Percentiles rank a stretch among this genome's conserved stretches.
These are phyloP conservation scores for Choricystis sp. DNA, from an alignment of 139 green algal genomes.

Conservation along the genomic window DNA sequence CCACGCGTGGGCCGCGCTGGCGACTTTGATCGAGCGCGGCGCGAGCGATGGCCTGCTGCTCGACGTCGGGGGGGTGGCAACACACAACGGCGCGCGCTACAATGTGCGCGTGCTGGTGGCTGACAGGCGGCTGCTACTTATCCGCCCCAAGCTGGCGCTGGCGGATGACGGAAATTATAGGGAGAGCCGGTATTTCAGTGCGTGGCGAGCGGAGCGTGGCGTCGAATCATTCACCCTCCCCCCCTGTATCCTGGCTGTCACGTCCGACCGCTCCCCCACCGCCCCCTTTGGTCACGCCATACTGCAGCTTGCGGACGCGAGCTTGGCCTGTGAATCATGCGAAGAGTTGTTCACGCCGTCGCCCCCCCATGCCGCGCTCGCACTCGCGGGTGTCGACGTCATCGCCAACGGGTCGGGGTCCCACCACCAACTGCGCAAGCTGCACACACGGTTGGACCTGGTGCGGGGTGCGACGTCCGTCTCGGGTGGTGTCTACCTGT, in stretches of 20 bases:
- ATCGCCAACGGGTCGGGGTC: slow-evolving; percentile 83
- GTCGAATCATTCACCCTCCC: neutral
- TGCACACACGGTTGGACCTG: slow-evolving; percentile 56
- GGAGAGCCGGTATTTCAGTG: neutral
- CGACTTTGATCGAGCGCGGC: slow-evolving; percentile 10
- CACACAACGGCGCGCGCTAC: slow-evolving; percentile 77
- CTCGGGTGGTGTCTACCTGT: slow-evolving; percentile 89
- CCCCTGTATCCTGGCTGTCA: neutral
- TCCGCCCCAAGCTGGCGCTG: slow-evolving; percentile 84
- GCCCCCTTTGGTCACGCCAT: slow-evolving; percentile 70
- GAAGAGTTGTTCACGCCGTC: slow-evolving; percentile 93
- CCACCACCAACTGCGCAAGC: slow-evolving; percentile 72
- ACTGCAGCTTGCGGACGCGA: slow-evolving; percentile 43
- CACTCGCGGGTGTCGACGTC: slow-evolving; percentile 77
- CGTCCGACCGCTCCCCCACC: neutral
- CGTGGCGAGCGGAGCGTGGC: slow-evolving; percentile 9
- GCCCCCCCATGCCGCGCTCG: slow-evolving; percentile 54
- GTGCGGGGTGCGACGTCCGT: slow-evolving; percentile 72
- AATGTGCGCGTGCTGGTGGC: slow-evolving; percentile 83
- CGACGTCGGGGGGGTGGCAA: slow-evolving; percentile 87
- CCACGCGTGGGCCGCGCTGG: slow-evolving; percentile 77
- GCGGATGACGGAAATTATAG: slow-evolving; percentile 96
- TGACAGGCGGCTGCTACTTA: slow-evolving; percentile 63
- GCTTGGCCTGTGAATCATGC: slow-evolving; percentile 71
- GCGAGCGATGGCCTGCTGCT: slow-evolving; percentile 58